phyloP scores from a whole-genome alignment of 805 yeast genomes.

The Zygosaccharomyces siamensis region DNA sequence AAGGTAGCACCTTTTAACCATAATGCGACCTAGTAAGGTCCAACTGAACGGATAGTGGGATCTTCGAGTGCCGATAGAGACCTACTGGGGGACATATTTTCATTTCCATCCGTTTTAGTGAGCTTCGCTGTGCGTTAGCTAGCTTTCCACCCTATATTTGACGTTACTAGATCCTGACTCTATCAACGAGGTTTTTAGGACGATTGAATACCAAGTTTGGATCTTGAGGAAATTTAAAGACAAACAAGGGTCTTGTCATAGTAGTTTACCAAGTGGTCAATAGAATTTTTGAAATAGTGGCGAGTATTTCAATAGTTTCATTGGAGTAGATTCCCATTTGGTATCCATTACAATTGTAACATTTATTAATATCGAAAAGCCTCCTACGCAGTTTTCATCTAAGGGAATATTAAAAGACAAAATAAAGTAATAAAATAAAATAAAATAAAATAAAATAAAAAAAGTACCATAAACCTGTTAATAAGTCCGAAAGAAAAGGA shows the following conservation, averaged over 20 bases:
- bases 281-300: constrained; percentile 1
- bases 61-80: constrained; percentile 11
- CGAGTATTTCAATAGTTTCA: neutral
- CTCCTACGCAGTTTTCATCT: neutral
- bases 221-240: neutral
- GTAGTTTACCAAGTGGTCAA: constrained; percentile 1
- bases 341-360: constrained; percentile 1
- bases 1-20: constrained; percentile 4
- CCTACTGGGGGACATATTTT: constrained; percentile 13
- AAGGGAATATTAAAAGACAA: neutral
- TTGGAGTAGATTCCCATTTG: constrained; percentile 1
- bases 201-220: neutral
- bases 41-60: constrained; percentile 4
- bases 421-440: neutral
- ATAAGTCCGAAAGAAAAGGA: constrained; percentile 1
- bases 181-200: constrained; percentile 3
- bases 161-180: constrained; percentile 3
- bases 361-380: neutral
- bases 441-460: neutral
- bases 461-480: constrained; percentile 1
- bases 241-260: neutral
- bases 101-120: constrained; percentile 11
- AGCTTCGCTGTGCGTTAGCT: constrained; percentile 8
- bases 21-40: neutral
- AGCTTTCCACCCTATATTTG: neutral